phyloP scores from a whole-genome alignment of 2,329 filamentous ascomycete genomes.

The Nigrospora osmanthi region DNA sequence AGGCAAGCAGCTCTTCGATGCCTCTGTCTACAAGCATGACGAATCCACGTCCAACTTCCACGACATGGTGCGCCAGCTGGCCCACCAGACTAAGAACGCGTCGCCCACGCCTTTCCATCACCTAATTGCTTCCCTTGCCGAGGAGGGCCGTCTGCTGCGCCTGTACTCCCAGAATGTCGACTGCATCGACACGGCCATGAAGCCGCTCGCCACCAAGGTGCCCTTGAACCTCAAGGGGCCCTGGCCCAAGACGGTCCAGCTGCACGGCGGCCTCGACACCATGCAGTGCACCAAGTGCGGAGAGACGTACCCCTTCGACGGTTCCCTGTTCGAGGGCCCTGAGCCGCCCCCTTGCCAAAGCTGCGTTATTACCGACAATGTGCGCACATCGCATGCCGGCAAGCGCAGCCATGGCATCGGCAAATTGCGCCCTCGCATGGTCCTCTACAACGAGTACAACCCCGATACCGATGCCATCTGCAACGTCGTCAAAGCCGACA shows the following conservation, averaged over 20 bases:
- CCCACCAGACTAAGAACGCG: constrained; percentile 67
- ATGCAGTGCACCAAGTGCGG: constrained; percentile 97
- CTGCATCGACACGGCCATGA: constrained; percentile 79
- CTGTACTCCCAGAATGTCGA: constrained; percentile 97
- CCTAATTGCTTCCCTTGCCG: constrained; percentile 79
- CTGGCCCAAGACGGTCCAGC: constrained; percentile 88
- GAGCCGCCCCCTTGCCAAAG: constrained; percentile 71
- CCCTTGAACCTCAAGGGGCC: constrained; percentile 77
- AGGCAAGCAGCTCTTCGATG: constrained; percentile 93
- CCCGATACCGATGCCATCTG: constrained; percentile 96
- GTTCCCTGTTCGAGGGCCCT: constrained; percentile 74
- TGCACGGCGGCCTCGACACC: constrained; percentile 88
- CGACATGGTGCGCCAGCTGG: constrained; percentile 88
- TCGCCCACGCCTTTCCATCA: constrained; percentile 87
- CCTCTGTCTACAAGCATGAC: constrained; percentile 92
- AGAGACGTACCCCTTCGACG: constrained; percentile 67
- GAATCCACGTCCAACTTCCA: constrained; percentile 86
- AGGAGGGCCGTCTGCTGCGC: constrained; percentile 78
- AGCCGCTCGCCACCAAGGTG: constrained; percentile 70
- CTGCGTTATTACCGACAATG: constrained; percentile 67
- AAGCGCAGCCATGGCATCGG: constrained; percentile 93
- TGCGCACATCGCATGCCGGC: constrained; percentile 68
- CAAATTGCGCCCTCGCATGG: constrained; percentile 81
- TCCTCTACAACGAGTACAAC: constrained; percentile 95
- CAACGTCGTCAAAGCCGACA: constrained; percentile 77